Conservation (phyloP, 2,329 filamentous ascomycete genomes). For the Paraconiothyrium sp. region DNA sequence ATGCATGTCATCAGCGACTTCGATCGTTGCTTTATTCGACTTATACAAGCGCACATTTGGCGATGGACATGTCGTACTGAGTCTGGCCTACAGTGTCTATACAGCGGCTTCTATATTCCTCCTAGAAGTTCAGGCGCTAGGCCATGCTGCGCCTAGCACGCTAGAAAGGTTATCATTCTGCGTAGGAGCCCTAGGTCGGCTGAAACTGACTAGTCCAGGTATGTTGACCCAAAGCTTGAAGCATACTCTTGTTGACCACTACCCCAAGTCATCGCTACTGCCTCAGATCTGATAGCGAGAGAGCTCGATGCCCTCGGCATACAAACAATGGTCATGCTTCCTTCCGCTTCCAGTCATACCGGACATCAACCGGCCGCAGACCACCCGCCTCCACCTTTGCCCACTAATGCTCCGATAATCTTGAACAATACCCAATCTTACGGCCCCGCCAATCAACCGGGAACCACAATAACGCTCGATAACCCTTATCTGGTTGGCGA, state of each 20-base stretch:
- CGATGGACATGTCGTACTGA: constrained; percentile 20
- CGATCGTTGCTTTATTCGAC: constrained; percentile 22
- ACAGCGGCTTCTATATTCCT: constrained; percentile 23
- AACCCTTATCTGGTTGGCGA: constrained; percentile 14
- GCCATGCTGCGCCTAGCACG: constrained; percentile 16
- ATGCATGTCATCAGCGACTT: constrained; percentile 24
- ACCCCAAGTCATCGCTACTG: constrained; percentile 14
- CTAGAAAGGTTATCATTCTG: constrained; percentile 16
- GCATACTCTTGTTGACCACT: neutral
- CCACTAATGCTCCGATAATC: neutral
- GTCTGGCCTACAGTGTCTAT: constrained; percentile 24
- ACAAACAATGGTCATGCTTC: neutral
- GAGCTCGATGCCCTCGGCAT: constrained; percentile 19
- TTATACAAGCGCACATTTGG: constrained; percentile 21
- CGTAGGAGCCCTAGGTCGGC: constrained; percentile 15
- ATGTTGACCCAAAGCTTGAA: neutral
- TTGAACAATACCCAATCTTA: neutral
- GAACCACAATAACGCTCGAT: constrained; percentile 12
- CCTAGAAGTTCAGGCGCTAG: constrained; percentile 21
- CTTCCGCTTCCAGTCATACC: neutral
- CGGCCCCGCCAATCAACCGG: neutral
- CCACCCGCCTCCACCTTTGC: neutral
- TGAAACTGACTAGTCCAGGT: constrained; percentile 19
- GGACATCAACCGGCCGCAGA: neutral
- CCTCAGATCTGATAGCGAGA: constrained; percentile 12